Conservation (phyloP, 306 rosid genomes). For the Vigna nakashimae region DNA sequence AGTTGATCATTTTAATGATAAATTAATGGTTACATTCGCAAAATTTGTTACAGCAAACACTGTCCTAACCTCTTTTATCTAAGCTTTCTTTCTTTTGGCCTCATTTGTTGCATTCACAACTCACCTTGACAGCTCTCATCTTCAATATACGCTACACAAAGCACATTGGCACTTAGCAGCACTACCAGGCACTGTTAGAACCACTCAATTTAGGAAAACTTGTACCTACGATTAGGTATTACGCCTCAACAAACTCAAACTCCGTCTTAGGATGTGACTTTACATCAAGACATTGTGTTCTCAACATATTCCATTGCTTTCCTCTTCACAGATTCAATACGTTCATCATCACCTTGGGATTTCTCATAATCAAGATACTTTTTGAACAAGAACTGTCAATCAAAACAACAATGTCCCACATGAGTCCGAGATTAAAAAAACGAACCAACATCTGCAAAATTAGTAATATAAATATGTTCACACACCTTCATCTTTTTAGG, state of each 20-base stretch:
- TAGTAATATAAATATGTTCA: background rate
- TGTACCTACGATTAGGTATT: background rate
- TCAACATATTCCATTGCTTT: conserved; percentile 86
- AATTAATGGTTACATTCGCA: conserved; percentile 11
- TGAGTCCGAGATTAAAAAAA: conserved; percentile 27
- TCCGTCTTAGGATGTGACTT: background rate
- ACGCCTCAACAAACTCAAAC: background rate
- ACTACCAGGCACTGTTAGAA: background rate
- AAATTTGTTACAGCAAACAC: conserved; percentile 22
- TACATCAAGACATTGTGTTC: conserved; percentile 61
- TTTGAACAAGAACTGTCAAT: conserved; percentile 82
- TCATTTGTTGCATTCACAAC: conserved; percentile 21
- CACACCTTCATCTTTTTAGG: conserved; percentile 90
- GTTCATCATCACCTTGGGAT: conserved; percentile 73
- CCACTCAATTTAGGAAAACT: background rate
- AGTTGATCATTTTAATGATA: background rate
- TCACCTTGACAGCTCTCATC: conserved; percentile 21
- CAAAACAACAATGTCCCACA: conserved; percentile 15
- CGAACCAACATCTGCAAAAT: conserved; percentile 11
- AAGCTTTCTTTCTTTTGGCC: background rate
- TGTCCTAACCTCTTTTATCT: background rate
- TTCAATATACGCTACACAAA: background rate
- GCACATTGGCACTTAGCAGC: too few relatives aligned
- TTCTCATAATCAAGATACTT: conserved; percentile 86
- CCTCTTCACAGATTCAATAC: conserved; percentile 77